These are phyloP conservation scores for Aspergillus conjunctus DNA, from an alignment of 495 filamentous ascomycete genomes.

Conservation along the genomic window DNA sequence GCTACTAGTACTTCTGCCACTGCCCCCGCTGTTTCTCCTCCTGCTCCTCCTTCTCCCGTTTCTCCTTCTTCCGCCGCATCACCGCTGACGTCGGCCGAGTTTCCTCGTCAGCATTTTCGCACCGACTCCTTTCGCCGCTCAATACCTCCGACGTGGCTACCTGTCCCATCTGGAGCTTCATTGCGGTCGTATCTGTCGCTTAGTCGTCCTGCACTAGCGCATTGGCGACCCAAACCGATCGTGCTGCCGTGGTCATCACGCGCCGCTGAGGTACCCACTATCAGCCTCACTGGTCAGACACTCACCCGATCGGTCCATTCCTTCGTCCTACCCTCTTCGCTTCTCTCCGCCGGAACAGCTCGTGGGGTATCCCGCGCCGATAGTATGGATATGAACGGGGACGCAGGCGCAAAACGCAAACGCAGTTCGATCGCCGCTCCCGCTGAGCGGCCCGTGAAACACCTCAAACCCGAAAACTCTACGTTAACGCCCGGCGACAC, in stretches of 20 bases:
- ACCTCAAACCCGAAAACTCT: slow-evolving; percentile 52
- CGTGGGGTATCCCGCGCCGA: slow-evolving; percentile 13
- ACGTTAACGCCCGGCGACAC: slow-evolving; percentile 46
- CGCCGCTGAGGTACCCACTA: slow-evolving; percentile 3
- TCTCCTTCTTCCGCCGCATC: slow-evolving; percentile 19
- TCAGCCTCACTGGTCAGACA: slow-evolving; percentile 7
- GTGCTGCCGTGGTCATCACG: slow-evolving; percentile 17
- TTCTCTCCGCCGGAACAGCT: slow-evolving; percentile 3
- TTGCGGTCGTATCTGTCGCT: neutral
- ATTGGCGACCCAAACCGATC: slow-evolving; percentile 15
- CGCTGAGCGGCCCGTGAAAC: slow-evolving; percentile 59
- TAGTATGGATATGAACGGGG: slow-evolving; percentile 56
- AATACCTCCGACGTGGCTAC: neutral
- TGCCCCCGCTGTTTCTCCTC: slow-evolving; percentile 8
- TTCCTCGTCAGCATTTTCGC: neutral
- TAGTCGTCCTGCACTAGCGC: slow-evolving; percentile 11
- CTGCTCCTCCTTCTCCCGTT: neutral
- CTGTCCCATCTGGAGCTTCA: neutral
- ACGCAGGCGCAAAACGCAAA: slow-evolving; percentile 61
- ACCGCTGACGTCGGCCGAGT: slow-evolving; percentile 12
- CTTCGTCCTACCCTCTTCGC: slow-evolving; percentile 13
- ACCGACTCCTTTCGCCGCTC: neutral
- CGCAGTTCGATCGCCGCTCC: slow-evolving; percentile 52
- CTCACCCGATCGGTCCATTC: slow-evolving; percentile 16
- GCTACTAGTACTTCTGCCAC: slow-evolving; percentile 18